These are phyloP conservation scores for Calonectria fujianensis DNA, from an alignment of 2,329 filamentous ascomycete species.

Conservation along the genomic window DNA sequence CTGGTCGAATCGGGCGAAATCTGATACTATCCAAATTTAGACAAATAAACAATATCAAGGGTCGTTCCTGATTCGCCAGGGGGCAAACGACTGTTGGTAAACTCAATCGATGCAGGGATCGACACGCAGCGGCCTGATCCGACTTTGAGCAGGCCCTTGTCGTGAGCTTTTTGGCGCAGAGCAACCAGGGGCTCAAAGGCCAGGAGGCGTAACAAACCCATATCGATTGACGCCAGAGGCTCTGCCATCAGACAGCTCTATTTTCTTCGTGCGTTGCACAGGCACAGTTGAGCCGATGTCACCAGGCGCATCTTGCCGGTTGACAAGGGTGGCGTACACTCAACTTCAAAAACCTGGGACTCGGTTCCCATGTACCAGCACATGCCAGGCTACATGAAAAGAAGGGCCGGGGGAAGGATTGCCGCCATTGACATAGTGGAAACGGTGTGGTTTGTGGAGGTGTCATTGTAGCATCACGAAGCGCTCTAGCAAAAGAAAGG, in stretches of 20 bases:
- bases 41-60: constrained; percentile 6
- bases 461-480: constrained; percentile 47
- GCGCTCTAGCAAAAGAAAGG: constrained; percentile 6
- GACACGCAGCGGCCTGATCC: constrained; percentile 30
- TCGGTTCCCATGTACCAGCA: constrained; percentile 20
- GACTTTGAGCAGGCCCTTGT: not conserved
- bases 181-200: constrained; percentile 2
- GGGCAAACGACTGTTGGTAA: constrained; percentile 42
- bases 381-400: constrained; percentile 34
- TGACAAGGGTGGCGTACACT: constrained; percentile 24
- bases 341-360: constrained; percentile 27
- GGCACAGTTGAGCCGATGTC: constrained; percentile 16
- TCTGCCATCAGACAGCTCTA: not conserved
- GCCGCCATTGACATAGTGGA: constrained; percentile 22
- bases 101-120: constrained; percentile 37
- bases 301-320: constrained; percentile 11
- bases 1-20: constrained; percentile 18
- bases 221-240: not conserved
- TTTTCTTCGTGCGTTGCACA: constrained; percentile 13
- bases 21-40: constrained; percentile 21
- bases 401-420: constrained; percentile 23
- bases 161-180: not conserved
- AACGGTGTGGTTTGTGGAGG: constrained; percentile 41
- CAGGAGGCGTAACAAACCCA: not conserved
- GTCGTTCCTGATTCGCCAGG: constrained; percentile 41